Evolutionary conservation across 2,329 filamentous ascomycete genomes (phyloP), one percentile per base, ranked within the genome.

Genomic region (Neofusicoccum laricinum): DNA sequence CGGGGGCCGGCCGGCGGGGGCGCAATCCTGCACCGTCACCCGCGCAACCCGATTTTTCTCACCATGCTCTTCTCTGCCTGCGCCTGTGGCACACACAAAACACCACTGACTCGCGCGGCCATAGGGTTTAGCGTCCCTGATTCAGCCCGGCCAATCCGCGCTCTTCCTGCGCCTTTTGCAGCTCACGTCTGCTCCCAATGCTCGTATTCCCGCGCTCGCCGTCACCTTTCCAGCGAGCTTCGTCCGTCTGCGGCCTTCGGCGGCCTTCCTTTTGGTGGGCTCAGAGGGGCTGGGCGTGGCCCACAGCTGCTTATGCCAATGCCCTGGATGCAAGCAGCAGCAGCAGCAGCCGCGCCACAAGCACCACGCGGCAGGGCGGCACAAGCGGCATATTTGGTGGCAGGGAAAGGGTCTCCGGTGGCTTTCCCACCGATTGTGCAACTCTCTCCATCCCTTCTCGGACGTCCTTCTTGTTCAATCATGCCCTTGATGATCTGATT

Each of bases 71-170:
- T 36, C 36, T 25, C n/a, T 40, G 34, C 21, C 46, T 17, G 46
- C 46, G 25, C 3, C 48, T n/a, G 48, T 25, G 34, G 25, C 25
- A 30, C 25, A 30, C 25, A 30, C n/a, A 40, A 3, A 4, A 15
- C 19, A 25, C 51, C 36, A 38, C 51, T 55, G 51, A 55, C 51
- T 55, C 55, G 38, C 53, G 25, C 10, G 2, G 36, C 25, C 25
- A 46, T 59, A 59, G 41, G 55, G 55, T 59, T 59, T 59, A 59
- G 55, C 55, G 55, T 12, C 41, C 41, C 55, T 46, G 41, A 36
- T 14, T 45, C 55, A 46, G 41, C 41, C 25, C 40, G 15, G 19
- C 53, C 14, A 34, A 30, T 41, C 40, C 53, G 34, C 50, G 21
- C 25, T 30, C 25, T 6, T 30, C 4, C 25, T 30, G 25, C 25